Evolutionary conservation across 2,329 filamentous ascomycete species (phyloP), one percentile per base, ranked within the genome.

Genomic region (Colletotrichum echinochloae): DNA sequence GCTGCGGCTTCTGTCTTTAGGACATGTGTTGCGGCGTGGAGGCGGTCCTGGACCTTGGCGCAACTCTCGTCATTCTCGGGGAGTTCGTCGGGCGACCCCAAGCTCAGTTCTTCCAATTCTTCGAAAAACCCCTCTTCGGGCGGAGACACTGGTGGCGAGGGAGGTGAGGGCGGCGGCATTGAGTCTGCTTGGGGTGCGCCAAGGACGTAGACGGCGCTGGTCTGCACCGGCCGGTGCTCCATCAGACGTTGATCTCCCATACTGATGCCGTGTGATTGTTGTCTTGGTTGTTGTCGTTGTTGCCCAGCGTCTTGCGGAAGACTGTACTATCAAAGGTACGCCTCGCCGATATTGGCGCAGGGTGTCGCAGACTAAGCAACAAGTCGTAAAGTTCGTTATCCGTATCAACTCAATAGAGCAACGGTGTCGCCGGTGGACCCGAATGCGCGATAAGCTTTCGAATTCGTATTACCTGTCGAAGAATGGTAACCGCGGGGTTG

Each of bases 1-100:
- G 95, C 94, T 1, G 89, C 88, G 5, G 95, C 92, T 80, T 97
- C 94, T 9, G 93, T 96, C 65, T 89, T 88, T 33, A 98, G 88
- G n/a, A 98, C 94, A 79, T 97, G 92, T 28, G 96, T 85, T 11
- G 92, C 94, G 65, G 87, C 88, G 33, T 84, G 83, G 5, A 95
- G 83, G 23, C 84, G 83, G 14, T 82, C 77, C 8, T 79, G 74
- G 67, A 64, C 26, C 28, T 67, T 72, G 18, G 46, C 54, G 26
- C 33, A 67, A 18, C 26, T 60, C 41, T 76, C 75, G 1, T 78
- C 78, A 11, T 39, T 52, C 49, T 70, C 60, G 62, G 46, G 73
- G 57, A 73, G 70, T 33, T 74, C 72, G 55, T 67, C 61, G 11
- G 61, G 51, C 26, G 71, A 63, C 33, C 67, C 72, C 14, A 73